Evolutionary conservation across 2,329 filamentous ascomycete species (phyloP), one percentile per base, ranked within the genome.

Genomic region (Exophiala viscosa): DNA sequence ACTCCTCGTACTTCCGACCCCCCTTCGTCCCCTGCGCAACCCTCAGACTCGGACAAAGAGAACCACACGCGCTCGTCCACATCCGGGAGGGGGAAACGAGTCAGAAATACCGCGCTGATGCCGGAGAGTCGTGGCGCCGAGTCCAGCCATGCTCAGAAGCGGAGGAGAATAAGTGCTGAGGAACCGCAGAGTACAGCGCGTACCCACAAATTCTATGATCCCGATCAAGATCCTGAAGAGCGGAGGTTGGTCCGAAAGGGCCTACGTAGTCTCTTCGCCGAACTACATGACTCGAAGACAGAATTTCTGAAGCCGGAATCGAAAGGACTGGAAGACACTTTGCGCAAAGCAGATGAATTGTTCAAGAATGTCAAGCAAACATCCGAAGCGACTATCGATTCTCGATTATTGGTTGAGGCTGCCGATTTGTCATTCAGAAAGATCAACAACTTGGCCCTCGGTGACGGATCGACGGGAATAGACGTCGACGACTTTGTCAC

Each of bases 401-500:
- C 92, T 0, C 84, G 88, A n/a, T 77, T 95, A 20, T 78, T 97
- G 3, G 86, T 96, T 44, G 84, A 81, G 58, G 84, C 88, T 1
- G 88, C 88, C 4, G 90, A 96, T 59, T 71, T 95, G 3, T 86
- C 87, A 0, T 85, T 87, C 63, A 88, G 88, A 62, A 90, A 90
- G 66, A 86, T 89, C 0, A 77, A 86, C 39, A 83, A 85, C 46
- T 77, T 95, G 20, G 83, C 86, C 1, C 77, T 89, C 28, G 90
- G 90, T 5, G 86, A 86, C 62, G 74, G 80, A 1, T 82, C 83
- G 2, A 83, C 86, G 45, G 89, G 90, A 6, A 74, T 99, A 17
- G 91, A 97, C 64, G 78, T 95, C 0, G 91, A 97, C 56, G 88
- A 96, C 63, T 95, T 97, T 64, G 83, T 97, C 11, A 87, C 88